Percentiles rank a stretch among this genome's conserved stretches.
Conservation (phyloP, 2,329 filamentous ascomycete genomes). For the Aspergillus pseudonomiae region DNA sequence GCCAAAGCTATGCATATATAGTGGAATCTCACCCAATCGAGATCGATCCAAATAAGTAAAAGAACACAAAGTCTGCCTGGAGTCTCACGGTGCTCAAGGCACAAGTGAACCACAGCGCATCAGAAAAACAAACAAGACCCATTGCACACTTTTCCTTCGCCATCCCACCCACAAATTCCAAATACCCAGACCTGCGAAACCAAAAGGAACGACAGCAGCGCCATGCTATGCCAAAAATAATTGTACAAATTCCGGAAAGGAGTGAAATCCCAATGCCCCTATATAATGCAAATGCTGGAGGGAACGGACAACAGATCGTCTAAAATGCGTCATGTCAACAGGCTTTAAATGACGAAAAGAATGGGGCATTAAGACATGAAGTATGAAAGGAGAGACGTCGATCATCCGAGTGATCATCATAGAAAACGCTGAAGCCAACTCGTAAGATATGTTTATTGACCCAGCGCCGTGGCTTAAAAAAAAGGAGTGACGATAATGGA, state of each 20-base stretch:
- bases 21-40: background rate
- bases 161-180: slow-evolving; percentile 21
- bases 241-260: slow-evolving; percentile 40
- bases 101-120: background rate
- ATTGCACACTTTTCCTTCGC: slow-evolving; percentile 24
- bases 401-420: slow-evolving; percentile 32
- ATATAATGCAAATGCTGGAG: slow-evolving; percentile 32
- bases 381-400: slow-evolving; percentile 38
- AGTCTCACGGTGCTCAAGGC: background rate
- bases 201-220: slow-evolving; percentile 43
- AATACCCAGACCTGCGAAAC: slow-evolving; percentile 35
- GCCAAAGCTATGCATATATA: slow-evolving; percentile 33
- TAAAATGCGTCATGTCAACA: slow-evolving; percentile 32
- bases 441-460: slow-evolving; percentile 26
- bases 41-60: slow-evolving; percentile 2
- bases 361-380: slow-evolving; percentile 37
- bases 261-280: slow-evolving; percentile 38
- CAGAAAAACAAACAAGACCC: slow-evolving; percentile 12
- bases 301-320: slow-evolving; percentile 39
- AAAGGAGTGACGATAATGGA: slow-evolving; percentile 35
- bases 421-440: slow-evolving; percentile 23
- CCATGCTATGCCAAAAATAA: slow-evolving; percentile 38
- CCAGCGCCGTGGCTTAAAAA: slow-evolving; percentile 27
- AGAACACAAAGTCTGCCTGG: background rate
- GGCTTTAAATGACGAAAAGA: slow-evolving; percentile 20